These are phyloP conservation scores for Pseudogymnoascus sp. DNA, from an alignment of 2,329 filamentous ascomycete species.

Conservation along the genomic window DNA sequence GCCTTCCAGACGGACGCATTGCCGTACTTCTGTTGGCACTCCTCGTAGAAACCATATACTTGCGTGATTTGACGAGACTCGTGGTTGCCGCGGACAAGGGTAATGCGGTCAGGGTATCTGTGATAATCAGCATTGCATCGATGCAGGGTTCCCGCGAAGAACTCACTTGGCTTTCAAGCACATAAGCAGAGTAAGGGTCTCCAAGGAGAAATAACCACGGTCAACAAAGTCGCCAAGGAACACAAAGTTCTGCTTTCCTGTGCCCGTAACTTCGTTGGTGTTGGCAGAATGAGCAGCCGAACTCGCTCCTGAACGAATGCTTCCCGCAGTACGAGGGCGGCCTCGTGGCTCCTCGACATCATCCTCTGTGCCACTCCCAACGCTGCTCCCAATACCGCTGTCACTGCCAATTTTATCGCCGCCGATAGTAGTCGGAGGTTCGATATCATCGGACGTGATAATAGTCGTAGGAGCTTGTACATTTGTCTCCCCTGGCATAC, in stretches of 20 bases:
- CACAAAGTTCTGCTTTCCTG: conserved; percentile 61
- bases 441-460: conserved; percentile 85
- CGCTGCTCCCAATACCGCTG: conserved; percentile 39
- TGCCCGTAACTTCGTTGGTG: conserved; percentile 36
- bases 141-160: neutral
- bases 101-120: conserved; percentile 65
- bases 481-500: conserved; percentile 81
- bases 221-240: conserved; percentile 70
- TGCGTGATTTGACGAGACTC: conserved; percentile 72
- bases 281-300: conserved; percentile 30
- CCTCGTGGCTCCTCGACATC: conserved; percentile 44
- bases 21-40: conserved; percentile 69
- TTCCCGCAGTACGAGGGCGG: conserved; percentile 34
- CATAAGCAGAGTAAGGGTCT: conserved; percentile 65
- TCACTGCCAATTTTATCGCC: conserved; percentile 68
- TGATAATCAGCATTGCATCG: neutral
- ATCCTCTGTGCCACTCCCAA: conserved; percentile 42
- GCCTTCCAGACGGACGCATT: conserved; percentile 75
- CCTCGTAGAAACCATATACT: conserved; percentile 73
- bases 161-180: conserved; percentile 64
- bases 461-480: conserved; percentile 62
- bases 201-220: conserved; percentile 65
- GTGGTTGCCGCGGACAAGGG: conserved; percentile 66
- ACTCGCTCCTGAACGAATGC: conserved; percentile 37
- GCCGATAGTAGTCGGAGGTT: conserved; percentile 69